phyloP scores from a whole-genome alignment of 495 filamentous ascomycete species.

The Platismatia glauca region DNA sequence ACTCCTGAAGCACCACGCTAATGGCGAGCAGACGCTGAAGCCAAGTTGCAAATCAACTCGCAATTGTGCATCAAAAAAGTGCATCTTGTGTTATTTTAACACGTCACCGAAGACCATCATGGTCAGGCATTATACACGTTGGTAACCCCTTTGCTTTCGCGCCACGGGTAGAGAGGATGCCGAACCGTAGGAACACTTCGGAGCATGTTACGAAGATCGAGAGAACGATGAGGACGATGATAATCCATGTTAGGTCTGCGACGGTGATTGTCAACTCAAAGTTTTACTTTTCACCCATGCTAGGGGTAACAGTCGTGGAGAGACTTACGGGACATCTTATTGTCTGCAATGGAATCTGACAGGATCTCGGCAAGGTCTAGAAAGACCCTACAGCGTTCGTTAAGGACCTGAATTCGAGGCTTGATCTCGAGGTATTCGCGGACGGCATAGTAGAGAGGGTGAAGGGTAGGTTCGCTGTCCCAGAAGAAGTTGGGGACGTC shows the following conservation, averaged over 20 bases:
- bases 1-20: conserved; percentile 6
- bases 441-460: conserved; percentile 88
- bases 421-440: conserved; percentile 98
- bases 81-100: background rate
- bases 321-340: conserved; percentile 69
- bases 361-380: conserved; percentile 94
- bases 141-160: conserved; percentile 16
- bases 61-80: background rate
- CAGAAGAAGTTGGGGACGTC: conserved; percentile 99
- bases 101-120: conserved; percentile 12
- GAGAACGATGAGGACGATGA: conserved; percentile 86
- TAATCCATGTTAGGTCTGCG: conserved; percentile 83
- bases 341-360: conserved; percentile 82
- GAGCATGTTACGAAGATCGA: conserved; percentile 84
- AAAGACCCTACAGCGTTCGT: conserved; percentile 94
- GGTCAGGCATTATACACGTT: conserved; percentile 11
- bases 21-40: background rate
- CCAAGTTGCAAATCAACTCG: background rate
- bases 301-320: background rate
- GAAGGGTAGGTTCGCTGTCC: conserved; percentile 89
- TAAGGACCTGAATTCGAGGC: conserved; percentile 85
- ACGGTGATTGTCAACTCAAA: background rate
- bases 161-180: conserved; percentile 50
- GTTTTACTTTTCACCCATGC: background rate
- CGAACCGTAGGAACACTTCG: conserved; percentile 83